Conservation (phyloP, 1,284 basidiomycete species). For the Vanrija humicola region DNA sequence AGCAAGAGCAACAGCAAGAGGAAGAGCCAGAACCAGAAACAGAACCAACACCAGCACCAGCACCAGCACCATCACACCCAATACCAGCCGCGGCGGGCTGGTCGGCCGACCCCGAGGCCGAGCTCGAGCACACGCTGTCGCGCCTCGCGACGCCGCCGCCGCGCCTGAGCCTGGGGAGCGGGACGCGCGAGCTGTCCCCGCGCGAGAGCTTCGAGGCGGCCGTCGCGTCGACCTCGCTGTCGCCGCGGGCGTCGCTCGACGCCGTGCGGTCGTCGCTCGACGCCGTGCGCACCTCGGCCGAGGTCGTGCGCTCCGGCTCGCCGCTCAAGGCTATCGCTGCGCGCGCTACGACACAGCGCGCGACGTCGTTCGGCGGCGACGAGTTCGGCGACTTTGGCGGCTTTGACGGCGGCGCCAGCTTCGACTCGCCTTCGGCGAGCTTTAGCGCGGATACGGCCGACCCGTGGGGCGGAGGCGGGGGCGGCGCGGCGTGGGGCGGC, state of each 20-base stretch:
- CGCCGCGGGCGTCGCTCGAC: conserved; percentile 3
- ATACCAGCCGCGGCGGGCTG: neutral
- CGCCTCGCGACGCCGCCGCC: too few species aligned
- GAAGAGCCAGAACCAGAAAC: neutral
- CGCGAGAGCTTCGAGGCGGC: conserved; percentile 1
- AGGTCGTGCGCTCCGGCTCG: neutral
- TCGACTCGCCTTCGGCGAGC: conserved; percentile 7
- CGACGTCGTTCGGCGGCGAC: neutral
- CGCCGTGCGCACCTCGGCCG: neutral
- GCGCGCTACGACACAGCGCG: neutral
- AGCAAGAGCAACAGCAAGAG: neutral
- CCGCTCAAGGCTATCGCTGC: neutral
- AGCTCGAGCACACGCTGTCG: too few species aligned
- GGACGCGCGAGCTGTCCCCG: neutral
- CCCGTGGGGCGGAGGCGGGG: conserved; percentile 23
- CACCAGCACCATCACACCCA: neutral
- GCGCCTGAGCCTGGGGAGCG: too few species aligned
- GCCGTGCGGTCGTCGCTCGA: neutral
- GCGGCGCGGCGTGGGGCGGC: conserved; percentile 1
- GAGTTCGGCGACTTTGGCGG: neutral
- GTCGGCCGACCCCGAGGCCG: too few species aligned
- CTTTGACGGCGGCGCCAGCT: neutral
- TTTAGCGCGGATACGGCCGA: conserved; percentile 14
- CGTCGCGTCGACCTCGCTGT: neutral
- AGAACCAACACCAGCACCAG: neutral